Evolutionary conservation across 352 stramenopile genomes (phyloP), one percentile per base, ranked within the genome.

Genomic region (Phytophthora capsici): DNA sequence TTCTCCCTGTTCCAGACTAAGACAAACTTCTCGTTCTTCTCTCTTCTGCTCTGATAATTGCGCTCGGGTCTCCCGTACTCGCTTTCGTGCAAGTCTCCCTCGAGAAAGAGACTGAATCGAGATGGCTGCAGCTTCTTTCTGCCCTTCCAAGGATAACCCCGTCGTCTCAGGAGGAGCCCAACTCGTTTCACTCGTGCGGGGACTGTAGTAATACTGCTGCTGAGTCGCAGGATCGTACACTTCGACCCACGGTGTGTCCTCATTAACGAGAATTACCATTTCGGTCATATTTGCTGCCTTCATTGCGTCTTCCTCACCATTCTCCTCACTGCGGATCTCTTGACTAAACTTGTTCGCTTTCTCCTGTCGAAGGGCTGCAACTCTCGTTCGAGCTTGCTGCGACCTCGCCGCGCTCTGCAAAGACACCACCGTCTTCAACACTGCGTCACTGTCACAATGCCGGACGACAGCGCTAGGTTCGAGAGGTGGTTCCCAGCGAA

Each of bases 141-240:
- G 71, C 63, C 84, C 74, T 32, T 88, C 75, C 3, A 56, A 44
- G 4, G 70, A 68, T 3, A 73, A 69, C 16, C 80, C 72, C n/a
- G 74, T 78, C 23, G 67, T 32, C 8, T 59, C 62, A 6, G 82
- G 73, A 0, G 73, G 61, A 32, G 88, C 77, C 79, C 75, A 88
- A 1, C 77, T 68, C 9, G 77, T 85, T 47, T 81, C 73, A 16
- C 64, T 66, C 6, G 82, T 85, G 1, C 56, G 44, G 7, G 79
- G 65, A 44, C 73, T 84, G 50, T 84, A 83, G 58, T 90, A 90
- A 51, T 90, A 90, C 34, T 84, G 61, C 25, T 84, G 58, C 22
- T 82, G 80, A 32, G 82, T 66, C 36, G 77, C 71, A 1, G 79
- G 82, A 20, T 90, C 79, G 55, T 80, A 90, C 19, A 90, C 82